Evolutionary conservation across 2,329 filamentous ascomycete genomes (phyloP), one percentile per base, ranked within the genome.

Genomic region (Coniochaeta sp.): DNA sequence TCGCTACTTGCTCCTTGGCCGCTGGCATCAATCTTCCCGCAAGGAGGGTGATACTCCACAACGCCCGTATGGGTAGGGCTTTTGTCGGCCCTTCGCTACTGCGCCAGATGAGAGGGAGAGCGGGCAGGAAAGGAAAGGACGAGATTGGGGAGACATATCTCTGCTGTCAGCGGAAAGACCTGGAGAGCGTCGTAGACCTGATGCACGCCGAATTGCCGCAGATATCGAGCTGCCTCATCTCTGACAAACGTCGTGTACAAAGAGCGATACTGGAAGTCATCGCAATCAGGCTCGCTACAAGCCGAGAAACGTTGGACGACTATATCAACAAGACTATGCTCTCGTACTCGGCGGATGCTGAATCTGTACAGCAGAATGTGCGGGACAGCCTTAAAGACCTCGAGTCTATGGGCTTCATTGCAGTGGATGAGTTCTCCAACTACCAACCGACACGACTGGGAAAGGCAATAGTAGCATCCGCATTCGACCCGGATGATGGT

Each of bases 1-100:
- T 91, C 17, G 89, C 89, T 40, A 93, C 89, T 1, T 91, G 89
- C 67, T 91, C 88, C 69, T 79, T 93, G 60, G 89, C 89, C n/a
- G 89, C 89, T 16, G 89, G 89, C n/a, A 90, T 93, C 61, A 92
- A 93, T 71, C 75, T 93, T 67, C 82, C 82, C 16, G 89, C 89
- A 8, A 79, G 89, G 59, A 79, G 89, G 64, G 89, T 93, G 0
- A 90, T 93, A 61, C 79, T 90, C 28, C 89, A 91, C 68, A 88
- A 85, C 63, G 89, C 87, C 33, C 81, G 87, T 44, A 91, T 92
- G 88, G 89, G 89, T 0, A 81, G 87, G 58, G 88, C 91, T 54
- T 76, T 91, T 56, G 83, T 92, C n/a, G 89, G 88, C 0, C 89
- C 89, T 14, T 86, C 89, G 4, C 89, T 93, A 86, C 77, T 93